A percentile compares a stretch with the other conserved stretches of the same genome.
phyloP scores from a whole-genome alignment of 495 filamentous ascomycete species.

The Ramalina peruviana region DNA sequence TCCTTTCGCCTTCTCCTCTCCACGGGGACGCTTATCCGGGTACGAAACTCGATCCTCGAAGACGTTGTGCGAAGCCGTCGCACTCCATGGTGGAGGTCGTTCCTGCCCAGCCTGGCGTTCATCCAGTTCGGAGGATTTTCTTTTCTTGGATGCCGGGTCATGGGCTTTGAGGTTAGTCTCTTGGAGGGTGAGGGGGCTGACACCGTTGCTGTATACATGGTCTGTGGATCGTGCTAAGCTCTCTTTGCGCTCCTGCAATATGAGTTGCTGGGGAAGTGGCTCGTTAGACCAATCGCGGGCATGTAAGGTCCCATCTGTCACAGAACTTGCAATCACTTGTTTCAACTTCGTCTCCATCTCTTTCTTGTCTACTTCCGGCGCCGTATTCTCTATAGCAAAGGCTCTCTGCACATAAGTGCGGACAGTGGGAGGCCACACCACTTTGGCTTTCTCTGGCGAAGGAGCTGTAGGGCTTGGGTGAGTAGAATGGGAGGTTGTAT shows the following conservation, averaged over 20 bases:
- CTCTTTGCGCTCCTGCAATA: conserved; percentile 53
- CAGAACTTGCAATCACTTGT: conserved; percentile 66
- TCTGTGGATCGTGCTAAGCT: conserved; percentile 23
- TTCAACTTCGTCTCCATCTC: conserved; percentile 81
- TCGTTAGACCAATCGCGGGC: conserved; percentile 67
- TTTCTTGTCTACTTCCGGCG: conserved; percentile 44
- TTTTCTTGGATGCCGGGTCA: conserved; percentile 43
- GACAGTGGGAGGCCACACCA: conserved; percentile 61
- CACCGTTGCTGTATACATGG: conserved; percentile 17
- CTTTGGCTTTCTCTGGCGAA: conserved; percentile 33
- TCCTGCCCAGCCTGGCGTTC: conserved; percentile 26
- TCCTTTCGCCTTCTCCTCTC: conserved; percentile 33
- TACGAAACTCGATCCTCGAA: conserved; percentile 70
- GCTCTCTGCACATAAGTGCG: conserved; percentile 72
- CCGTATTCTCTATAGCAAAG: conserved; percentile 56
- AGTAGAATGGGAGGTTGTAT: conserved; percentile 7
- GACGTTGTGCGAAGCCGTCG: conserved; percentile 44
- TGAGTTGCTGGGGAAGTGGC: conserved; percentile 77
- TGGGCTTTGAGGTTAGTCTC: conserved; percentile 17
- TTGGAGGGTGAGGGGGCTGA: conserved; percentile 8
- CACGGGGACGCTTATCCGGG: conserved; percentile 47
- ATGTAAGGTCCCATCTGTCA: conserved; percentile 51
- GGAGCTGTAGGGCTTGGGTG: conserved; percentile 13
- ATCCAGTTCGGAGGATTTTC: conserved; percentile 58
- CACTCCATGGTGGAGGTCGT: conserved; percentile 55